These are phyloP conservation scores for Dendrobium catenatum DNA, from an alignment of 106 monocot genomes.

Conservation along the genomic window DNA sequence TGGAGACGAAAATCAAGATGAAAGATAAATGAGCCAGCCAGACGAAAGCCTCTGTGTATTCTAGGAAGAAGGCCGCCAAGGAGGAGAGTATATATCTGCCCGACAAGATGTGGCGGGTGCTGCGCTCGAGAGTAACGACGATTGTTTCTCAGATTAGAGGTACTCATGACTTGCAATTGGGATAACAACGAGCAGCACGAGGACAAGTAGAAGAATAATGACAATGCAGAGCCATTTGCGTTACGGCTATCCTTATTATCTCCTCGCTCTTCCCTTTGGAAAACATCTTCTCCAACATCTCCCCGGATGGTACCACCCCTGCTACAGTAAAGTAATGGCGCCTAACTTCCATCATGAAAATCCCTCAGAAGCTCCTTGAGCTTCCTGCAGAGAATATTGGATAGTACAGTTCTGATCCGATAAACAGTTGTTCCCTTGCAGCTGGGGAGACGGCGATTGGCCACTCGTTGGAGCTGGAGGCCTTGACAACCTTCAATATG, in stretches of 20 bases:
- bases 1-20: neutral
- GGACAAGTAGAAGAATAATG: no score
- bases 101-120: no score
- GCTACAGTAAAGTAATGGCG: slow-evolving; percentile 43
- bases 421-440: slow-evolving; percentile 45
- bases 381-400: slow-evolving; percentile 52
- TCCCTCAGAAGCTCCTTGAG: slow-evolving; percentile 64
- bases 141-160: no score
- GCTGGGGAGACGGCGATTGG: slow-evolving; percentile 11
- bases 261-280: no score
- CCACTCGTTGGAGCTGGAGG: slow-evolving; percentile 20
- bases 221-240: no score
- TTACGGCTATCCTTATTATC: no score
- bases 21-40: neutral
- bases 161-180: no score
- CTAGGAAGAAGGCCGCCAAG: no score
- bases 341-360: slow-evolving; percentile 59
- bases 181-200: no score
- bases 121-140: no score
- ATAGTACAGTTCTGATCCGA: slow-evolving; percentile 37
- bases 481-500: slow-evolving; percentile 24
- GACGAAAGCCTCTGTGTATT: slow-evolving; percentile 33
- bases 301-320: slow-evolving; percentile 27
- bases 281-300: slow-evolving; percentile 20
- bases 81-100: no score